These are phyloP conservation scores for Tricholoma saponaceum DNA, from an alignment of 768 basidiomycete genomes.

Conservation along the genomic window DNA sequence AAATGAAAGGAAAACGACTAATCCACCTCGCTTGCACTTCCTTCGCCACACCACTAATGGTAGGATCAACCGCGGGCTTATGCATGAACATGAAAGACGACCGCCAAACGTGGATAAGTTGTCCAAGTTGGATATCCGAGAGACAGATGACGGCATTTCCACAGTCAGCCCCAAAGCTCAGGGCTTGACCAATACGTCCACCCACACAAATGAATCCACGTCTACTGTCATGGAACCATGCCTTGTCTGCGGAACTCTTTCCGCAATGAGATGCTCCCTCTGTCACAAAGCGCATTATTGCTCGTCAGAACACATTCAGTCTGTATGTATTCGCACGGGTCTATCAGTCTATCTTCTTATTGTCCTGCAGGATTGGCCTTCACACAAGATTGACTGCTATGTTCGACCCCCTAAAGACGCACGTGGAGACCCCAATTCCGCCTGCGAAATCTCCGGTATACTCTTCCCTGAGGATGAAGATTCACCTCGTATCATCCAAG, in stretches of 20 bases:
- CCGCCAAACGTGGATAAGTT: background rate
- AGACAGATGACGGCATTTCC: background rate
- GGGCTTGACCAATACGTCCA: background rate
- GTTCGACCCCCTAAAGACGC: background rate
- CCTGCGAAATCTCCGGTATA: background rate
- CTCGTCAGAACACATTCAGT: background rate
- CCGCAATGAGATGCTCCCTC: background rate
- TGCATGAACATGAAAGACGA: background rate
- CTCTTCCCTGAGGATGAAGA: background rate
- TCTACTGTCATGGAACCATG: background rate
- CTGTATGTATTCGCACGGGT: background rate
- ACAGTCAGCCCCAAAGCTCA: background rate
- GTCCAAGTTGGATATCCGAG: background rate
- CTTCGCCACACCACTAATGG: background rate
- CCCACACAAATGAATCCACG: background rate
- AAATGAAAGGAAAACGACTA: background rate
- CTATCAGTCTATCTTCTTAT: background rate
- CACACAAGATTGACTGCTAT: background rate
- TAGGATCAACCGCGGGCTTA: background rate
- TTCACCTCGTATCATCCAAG: background rate
- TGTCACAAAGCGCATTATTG: background rate
- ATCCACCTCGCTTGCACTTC: background rate
- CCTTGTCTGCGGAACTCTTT: background rate
- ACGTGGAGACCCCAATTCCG: background rate
- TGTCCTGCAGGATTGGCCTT: background rate